Base-by-base conservation (phyloP, 1,139 yeast genomes). In the Scheffersomyces stambukii region DNA sequence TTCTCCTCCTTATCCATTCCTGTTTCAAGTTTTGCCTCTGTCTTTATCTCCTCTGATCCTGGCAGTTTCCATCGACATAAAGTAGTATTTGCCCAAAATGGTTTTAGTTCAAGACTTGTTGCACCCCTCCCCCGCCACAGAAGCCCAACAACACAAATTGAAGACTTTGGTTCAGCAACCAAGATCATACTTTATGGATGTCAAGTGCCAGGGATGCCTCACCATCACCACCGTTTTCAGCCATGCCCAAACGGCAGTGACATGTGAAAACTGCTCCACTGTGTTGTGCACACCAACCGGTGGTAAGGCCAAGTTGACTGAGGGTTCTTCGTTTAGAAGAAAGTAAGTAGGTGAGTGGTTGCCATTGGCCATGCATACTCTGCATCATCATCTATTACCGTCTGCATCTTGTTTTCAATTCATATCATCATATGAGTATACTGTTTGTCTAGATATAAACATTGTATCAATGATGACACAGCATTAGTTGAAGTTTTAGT, bases 171-270 rank as follows among this genome's bases (percentile, higher is more conserved):
- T 91, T 50, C 96, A 91, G 70, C 67, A 82, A 47, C 98, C 98
- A 71, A 85, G 97, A 78, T 89, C 97, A 42, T 89, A 77, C 81
- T 91, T 91, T 84, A 86, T 91, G 95, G 98, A 91, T 61, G 96
- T 91, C 55, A 89, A 88, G 74, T 89, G 97, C 75, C 96, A 94
- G 70, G 97, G 97, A 57, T 91, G 98, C 75, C 78, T 88, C 67
- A 83, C 82, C 80, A 91, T 91, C 76, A 86, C 97, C 69, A 89
- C 96, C 50, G 96, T 91, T 54, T 91, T 91, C 82, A 89, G 97
- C 51, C 98, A 91, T 74, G 96, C 98, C 47, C 97, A 91, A 77
- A 91, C 97, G 53, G 96, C 96, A 54, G 97, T 91, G 63, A 83
- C 96, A 62, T 91, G 98, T 77, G 96, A 93, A 62, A 80, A 93